A percentile compares a stretch with the other conserved stretches of the same genome.
These are phyloP conservation scores for Cytospora schulzeri DNA, from an alignment of 2,329 filamentous ascomycete species.

Conservation along the genomic window DNA sequence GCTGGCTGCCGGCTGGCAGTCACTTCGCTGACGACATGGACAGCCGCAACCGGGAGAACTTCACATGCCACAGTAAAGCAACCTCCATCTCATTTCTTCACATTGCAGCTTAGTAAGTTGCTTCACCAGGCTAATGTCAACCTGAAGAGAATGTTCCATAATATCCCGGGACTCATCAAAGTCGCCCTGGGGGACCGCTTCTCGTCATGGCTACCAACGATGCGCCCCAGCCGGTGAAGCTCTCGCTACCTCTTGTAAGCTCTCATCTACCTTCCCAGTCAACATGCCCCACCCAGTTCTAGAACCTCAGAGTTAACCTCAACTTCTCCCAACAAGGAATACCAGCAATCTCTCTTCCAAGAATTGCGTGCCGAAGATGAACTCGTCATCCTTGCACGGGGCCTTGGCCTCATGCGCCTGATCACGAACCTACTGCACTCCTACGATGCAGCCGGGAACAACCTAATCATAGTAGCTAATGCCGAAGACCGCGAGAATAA, in stretches of 20 bases:
- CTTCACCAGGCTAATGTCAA: constrained; percentile 3
- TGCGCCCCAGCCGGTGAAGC: constrained; percentile 69
- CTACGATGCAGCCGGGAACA: constrained; percentile 94
- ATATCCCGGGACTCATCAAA: neutral
- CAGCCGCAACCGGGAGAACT: neutral
- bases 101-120: neutral
- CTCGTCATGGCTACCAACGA: constrained; percentile 27
- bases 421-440: constrained; percentile 96
- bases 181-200: constrained; percentile 11
- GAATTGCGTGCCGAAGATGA: constrained; percentile 90
- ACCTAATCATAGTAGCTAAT: constrained; percentile 84
- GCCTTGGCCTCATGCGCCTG: constrained; percentile 87
- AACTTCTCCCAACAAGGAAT: constrained; percentile 57
- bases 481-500: constrained; percentile 92
- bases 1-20: neutral
- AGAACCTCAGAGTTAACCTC: constrained; percentile 23
- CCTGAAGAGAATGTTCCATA: constrained; percentile 19
- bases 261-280: constrained; percentile 1
- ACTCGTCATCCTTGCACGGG: constrained; percentile 86
- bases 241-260: constrained; percentile 73
- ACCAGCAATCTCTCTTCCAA: constrained; percentile 93
- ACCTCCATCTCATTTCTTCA: neutral
- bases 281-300: constrained; percentile 1
- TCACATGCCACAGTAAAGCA: neutral
- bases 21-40: constrained; percentile 18